Conservation (phyloP, 768 basidiomycete species). For the Boletus barrowsii region DNA sequence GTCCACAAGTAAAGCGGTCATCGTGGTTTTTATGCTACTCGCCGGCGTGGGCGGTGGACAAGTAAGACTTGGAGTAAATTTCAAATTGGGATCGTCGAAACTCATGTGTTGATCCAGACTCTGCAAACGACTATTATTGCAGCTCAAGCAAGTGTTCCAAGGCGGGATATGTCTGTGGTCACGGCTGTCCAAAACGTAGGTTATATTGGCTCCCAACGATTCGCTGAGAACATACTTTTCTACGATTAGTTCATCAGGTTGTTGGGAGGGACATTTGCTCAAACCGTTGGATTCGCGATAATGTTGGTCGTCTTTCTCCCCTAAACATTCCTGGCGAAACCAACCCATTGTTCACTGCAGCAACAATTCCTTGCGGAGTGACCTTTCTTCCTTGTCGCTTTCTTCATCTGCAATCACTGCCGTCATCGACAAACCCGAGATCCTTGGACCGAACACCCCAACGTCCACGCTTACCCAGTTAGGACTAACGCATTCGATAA, state of each 20-base stretch:
- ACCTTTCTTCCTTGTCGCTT: constrained; percentile 38
- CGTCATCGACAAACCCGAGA: constrained; percentile 49
- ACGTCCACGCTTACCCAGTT: constrained; percentile 31
- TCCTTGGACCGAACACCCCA: constrained; percentile 29
- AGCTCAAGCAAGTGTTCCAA: constrained; percentile 65
- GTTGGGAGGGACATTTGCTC: constrained; percentile 64
- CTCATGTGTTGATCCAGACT: constrained; percentile 34
- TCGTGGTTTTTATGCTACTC: neutral
- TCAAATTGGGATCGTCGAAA: neutral
- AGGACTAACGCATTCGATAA: constrained; percentile 37
- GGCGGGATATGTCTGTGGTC: constrained; percentile 73
- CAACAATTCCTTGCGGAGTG: constrained; percentile 47
- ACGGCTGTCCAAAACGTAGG: constrained; percentile 62
- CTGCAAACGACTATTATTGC: constrained; percentile 65
- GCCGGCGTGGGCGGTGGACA: neutral
- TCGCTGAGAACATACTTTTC: neutral
- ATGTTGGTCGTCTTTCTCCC: constrained; percentile 35
- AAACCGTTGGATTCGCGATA: constrained; percentile 59
- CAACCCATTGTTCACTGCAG: constrained; percentile 7
- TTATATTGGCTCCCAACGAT: neutral
- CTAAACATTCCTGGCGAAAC: neutral
- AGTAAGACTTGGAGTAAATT: neutral
- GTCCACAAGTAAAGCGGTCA: neutral
- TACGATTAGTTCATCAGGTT: constrained; percentile 55
- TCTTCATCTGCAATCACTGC: constrained; percentile 37